Evolutionary conservation across 2,329 filamentous ascomycete species (phyloP), one percentile per base, ranked within the genome.

Genomic region (Sporothrix euskadiensis): DNA sequence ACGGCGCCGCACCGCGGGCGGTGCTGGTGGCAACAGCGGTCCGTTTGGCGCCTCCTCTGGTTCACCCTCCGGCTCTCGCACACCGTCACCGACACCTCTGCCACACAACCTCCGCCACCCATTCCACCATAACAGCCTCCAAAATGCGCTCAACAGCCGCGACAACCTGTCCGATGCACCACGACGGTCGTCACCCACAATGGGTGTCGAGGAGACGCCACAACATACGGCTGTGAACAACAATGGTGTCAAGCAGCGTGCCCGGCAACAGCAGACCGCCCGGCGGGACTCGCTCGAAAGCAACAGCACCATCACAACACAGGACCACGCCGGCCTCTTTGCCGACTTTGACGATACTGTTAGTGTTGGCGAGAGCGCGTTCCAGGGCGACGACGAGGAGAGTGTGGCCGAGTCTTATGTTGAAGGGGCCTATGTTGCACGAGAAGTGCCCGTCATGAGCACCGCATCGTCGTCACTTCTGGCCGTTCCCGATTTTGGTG

Each of bases 361-460:
- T 72, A 91, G 89, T 78, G 85, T 90, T 39, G 89, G 87, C 75
- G 89, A 91, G 78, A 89, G 88, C 77, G 87, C 87, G 73, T 91
- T 91, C 74, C 88, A 91, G 78, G 89, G 89, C 57, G 89, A 91
- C 72, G 89, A 91, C 76, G 89, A 91, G 78, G 89, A 90, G 78
- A 91, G 89, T 78, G 84, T 90, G 75, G 88, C 88, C 12, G 87
- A 87, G 19, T 88, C 85, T 2, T 89, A 85, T 75, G 81, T 83
- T 47, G 85, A 87, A 63, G 86, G 86, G 59, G 80, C 81, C 66
- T 79, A 82, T 57, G 76, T 78, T 35, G 22, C 61, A 0, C 79
- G 80, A 10, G 81, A 81, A 10, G 77, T 78, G 44, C 77, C 77
- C 63, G 68, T 54, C 32, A 69, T 30, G 10, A 63, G 54, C 57